Evolutionary conservation across 805 yeast genomes (phyloP), one percentile per base, ranked within the genome.

Genomic region (Phaffomyces antillensis): DNA sequence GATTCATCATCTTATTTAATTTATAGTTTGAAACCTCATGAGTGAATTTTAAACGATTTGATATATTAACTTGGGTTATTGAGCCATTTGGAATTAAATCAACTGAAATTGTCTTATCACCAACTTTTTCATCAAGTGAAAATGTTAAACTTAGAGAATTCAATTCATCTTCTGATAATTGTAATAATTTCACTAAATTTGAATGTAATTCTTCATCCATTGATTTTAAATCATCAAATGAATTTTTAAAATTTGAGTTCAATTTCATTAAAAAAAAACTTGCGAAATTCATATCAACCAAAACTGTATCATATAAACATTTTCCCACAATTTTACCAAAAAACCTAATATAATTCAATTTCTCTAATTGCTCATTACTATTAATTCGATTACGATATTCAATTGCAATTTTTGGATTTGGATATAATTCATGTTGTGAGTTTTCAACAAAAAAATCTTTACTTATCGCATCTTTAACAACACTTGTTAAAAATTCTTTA

Each of bases 251-350:
- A 31, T 68, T 71, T 0, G 66, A 54, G 9, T 55, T 54, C 35
- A 66, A 54, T 58, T 85, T 79, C 61, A 74, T 79, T 37, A 93
- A 62, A 56, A 91, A 91, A 51, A 88, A 87, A 2, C 91, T 86
- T 0, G 97, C 89, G 72, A 91, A 90, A 16, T 80, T 75, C 23
- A 86, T 76, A 61, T 90, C 95, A 8, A 91, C 77, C 50, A 91
- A 68, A 4, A 89, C 82, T 42, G 80, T 80, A 44, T 87, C 96
- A 59, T 86, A 88, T 4, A 91, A 67, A 56, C 97, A 90, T 59
- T 89, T 91, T 1, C 97, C 99, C 38, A 91, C 71, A 7, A 89
- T 69, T 66, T 74, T 81, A 0, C 99, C 99, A 52, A 90, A 62
- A 54, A 90, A 90, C 54, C 72, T 72, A 35, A 74, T 55, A 30